Base-by-base conservation (phyloP, 2,329 filamentous ascomycete genomes). In the Colletotrichum graminicola region DNA sequence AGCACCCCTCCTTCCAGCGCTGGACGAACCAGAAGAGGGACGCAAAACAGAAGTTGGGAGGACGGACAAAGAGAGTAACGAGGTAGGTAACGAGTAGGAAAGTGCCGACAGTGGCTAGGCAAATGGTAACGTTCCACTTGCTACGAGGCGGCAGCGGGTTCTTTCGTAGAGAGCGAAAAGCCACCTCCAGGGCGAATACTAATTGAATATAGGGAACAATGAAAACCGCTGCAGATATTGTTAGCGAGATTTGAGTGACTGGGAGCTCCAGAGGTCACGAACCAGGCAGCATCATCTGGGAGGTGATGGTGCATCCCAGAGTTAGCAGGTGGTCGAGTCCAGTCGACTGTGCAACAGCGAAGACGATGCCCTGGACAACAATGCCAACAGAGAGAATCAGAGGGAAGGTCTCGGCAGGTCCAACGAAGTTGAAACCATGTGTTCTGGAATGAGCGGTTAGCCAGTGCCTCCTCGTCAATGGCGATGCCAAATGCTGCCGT, bases 1-100 rank as follows among this genome's bases (percentile, higher is more conserved):
- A 87, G 68, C 86, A 87, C 6, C 87, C 85, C 18, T 85, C 77
- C n/a, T 89, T 85, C 80, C 90, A 93, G 74, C 83, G 84, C 66
- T 87, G 84, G 52, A 92, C 82, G 73, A 91, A 92, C 89, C 89
- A 93, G 74, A 92, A 89, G 10, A 93, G 83, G 7, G 89, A 90
- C 32, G 89, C 90, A 75, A 92, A 90, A 80, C 91, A 93, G 63
- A 86, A 84, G 73, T 90, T 86, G 7, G 85, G 84, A 54, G 90
- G 86, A 5, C 82, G 84, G 73, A 86, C 81, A 61, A 88, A 83
- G 66, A 87, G 82, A 21, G 90, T 89, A 34, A 91, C 86, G 47
- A 90, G 80, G 79, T 90, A 91, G 26, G 87, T 89, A 47, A 81
- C 79, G 43, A 92, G 77, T 26, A 88, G 77, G 68, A 90, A 81